phyloP scores from a whole-genome alignment of 148 eudicot species.

The Rhododendron molle region DNA sequence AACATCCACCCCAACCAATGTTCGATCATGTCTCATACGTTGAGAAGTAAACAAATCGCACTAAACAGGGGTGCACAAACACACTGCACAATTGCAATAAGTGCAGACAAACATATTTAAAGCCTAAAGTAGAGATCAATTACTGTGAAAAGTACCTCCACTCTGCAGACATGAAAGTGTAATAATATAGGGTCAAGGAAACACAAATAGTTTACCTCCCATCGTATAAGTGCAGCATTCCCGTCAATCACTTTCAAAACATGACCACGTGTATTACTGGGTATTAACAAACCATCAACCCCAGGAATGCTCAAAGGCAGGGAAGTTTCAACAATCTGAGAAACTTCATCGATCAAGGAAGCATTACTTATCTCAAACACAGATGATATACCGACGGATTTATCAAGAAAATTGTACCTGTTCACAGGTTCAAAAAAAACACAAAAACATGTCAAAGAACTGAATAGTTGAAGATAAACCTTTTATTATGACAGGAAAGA shows the following conservation, averaged over 20 bases:
- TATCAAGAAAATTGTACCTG: slow-evolving; percentile 91
- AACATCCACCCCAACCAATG: neutral
- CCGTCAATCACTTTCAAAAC: slow-evolving; percentile 60
- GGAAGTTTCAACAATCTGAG: slow-evolving; percentile 58
- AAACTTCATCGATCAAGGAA: slow-evolving; percentile 36
- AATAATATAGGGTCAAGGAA: neutral
- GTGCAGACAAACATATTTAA: neutral
- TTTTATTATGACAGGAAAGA: neutral
- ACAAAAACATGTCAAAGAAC: neutral
- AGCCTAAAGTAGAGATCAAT: neutral
- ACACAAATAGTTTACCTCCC: slow-evolving; percentile 65
- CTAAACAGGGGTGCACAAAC: neutral
- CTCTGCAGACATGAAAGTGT: neutral
- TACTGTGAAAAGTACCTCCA: neutral
- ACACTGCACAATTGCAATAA: neutral
- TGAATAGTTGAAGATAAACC: neutral
- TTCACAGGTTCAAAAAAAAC: slow-evolving; percentile 1
- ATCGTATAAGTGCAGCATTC: slow-evolving; percentile 71
- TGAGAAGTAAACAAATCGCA: neutral
- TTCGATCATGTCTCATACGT: neutral
- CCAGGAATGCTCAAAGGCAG: slow-evolving; percentile 63
- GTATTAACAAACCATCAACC: slow-evolving; percentile 72
- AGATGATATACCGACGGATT: slow-evolving; percentile 78
- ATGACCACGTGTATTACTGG: slow-evolving; percentile 70
- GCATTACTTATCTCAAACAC: slow-evolving; percentile 51